Conservation (phyloP, 306 rosid species). For the Arachis hypogaea region DNA sequence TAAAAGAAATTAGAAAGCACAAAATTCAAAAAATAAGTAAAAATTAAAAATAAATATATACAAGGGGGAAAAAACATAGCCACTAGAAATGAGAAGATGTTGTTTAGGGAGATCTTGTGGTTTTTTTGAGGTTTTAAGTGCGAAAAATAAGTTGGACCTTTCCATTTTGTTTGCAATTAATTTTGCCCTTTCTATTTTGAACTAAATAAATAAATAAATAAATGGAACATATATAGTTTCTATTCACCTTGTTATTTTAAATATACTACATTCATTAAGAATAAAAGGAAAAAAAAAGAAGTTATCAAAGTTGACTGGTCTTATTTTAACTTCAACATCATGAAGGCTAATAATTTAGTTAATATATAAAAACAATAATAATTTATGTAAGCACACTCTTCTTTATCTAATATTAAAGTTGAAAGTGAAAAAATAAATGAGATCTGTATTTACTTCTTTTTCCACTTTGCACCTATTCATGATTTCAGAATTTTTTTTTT, state of each 20-base stretch:
- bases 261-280: neutral
- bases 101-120: neutral
- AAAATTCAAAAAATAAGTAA: neutral
- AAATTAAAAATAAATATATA: neutral
- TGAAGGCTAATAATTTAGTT: neutral
- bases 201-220: neutral
- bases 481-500: no score
- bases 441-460: no score
- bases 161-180: constrained; percentile 10
- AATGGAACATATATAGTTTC: neutral
- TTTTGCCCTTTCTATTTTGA: neutral
- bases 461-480: no score
- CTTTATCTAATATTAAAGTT: no score
- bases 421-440: no score
- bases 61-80: neutral
- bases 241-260: neutral
- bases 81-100: constrained; percentile 6
- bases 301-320: neutral
- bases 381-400: no score
- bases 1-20: neutral
- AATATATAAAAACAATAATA: no score
- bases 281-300: neutral
- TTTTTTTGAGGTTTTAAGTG: constrained; percentile 24
- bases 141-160: constrained; percentile 42
- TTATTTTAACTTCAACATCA: neutral